These are phyloP conservation scores for Coemansia furcata DNA, from an alignment of 192 early-diverging fungal genomes.

Conservation along the genomic window DNA sequence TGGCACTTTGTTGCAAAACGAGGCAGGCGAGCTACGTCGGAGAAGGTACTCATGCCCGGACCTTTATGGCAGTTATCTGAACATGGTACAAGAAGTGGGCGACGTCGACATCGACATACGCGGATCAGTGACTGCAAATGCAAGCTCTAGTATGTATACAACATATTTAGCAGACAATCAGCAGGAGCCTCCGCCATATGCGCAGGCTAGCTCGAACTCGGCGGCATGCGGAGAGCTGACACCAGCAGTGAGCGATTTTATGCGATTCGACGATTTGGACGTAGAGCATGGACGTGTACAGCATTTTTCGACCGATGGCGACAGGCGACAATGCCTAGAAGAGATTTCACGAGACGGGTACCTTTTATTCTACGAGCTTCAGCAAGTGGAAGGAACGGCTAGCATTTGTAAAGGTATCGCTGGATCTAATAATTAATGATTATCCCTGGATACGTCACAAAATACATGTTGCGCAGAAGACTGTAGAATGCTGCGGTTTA, in stretches of 20 bases:
- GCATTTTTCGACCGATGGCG: conserved; percentile 24
- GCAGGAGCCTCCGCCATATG: neutral
- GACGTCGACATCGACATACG: neutral
- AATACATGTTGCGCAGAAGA: no score
- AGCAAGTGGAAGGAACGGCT: conserved; percentile 9
- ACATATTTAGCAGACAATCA: neutral
- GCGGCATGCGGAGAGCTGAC: neutral
- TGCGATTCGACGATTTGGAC: conserved; percentile 63
- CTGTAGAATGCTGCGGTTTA: no score
- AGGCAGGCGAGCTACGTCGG: neutral
- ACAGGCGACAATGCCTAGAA: conserved; percentile 37
- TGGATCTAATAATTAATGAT: no score
- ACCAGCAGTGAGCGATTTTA: conserved; percentile 14
- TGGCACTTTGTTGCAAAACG: neutral
- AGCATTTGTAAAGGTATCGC: no score
- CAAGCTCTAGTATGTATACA: neutral
- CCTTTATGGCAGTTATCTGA: neutral
- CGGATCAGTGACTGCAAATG: neutral
- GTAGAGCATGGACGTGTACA: conserved; percentile 40
- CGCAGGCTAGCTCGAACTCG: neutral
- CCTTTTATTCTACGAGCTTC: conserved; percentile 65
- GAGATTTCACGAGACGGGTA: conserved; percentile 59
- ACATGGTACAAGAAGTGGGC: neutral
- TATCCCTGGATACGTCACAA: no score
- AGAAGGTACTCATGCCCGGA: conserved; percentile 1